A percentile compares a stretch with the other conserved stretches of the same genome.
phyloP scores from a whole-genome alignment of 768 basidiomycete species.

The Cubamyces sp. region DNA sequence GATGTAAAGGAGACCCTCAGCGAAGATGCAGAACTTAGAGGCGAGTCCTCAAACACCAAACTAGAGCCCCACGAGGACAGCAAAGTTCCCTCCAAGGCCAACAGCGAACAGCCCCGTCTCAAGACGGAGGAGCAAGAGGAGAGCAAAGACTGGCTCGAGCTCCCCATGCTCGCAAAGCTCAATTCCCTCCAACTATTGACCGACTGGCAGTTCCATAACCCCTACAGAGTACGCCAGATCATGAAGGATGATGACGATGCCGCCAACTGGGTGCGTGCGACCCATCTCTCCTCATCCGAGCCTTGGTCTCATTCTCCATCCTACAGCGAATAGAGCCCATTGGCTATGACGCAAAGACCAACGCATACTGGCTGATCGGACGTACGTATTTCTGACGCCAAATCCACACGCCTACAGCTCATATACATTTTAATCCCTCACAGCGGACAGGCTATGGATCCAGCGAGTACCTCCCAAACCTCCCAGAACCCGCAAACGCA shows the following conservation, averaged over 20 bases:
- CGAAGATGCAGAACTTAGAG: not conserved
- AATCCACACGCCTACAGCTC: slow-evolving; percentile 5
- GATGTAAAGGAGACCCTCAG: not conserved
- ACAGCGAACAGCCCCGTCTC: slow-evolving; percentile 2
- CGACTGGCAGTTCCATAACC: slow-evolving; percentile 90
- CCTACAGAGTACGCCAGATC: slow-evolving; percentile 63
- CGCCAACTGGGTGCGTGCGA: slow-evolving; percentile 69
- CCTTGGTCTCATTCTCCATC: not conserved
- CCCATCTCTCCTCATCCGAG: not conserved
- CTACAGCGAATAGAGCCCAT: slow-evolving; percentile 81
- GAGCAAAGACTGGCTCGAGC: slow-evolving; percentile 68
- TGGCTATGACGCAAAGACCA: slow-evolving; percentile 77
- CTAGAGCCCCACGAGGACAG: slow-evolving; percentile 16
- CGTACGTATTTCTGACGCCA: slow-evolving; percentile 45
- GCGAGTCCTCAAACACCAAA: slow-evolving; percentile 6
- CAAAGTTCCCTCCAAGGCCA: not conserved
- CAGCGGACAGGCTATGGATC: slow-evolving; percentile 85
- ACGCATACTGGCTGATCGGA: slow-evolving; percentile 88
- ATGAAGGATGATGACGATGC: slow-evolving; percentile 83
- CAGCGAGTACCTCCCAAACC: slow-evolving; percentile 69
- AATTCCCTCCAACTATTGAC: slow-evolving; percentile 72
- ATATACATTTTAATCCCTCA: not conserved
- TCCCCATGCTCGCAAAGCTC: slow-evolving; percentile 72
- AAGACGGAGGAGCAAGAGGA: slow-evolving; percentile 36
- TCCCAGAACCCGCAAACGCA: slow-evolving; percentile 41